Evolutionary conservation across 2,329 filamentous ascomycete species (phyloP).

Genomic region (Ophiocordyceps robertsii): DNA sequence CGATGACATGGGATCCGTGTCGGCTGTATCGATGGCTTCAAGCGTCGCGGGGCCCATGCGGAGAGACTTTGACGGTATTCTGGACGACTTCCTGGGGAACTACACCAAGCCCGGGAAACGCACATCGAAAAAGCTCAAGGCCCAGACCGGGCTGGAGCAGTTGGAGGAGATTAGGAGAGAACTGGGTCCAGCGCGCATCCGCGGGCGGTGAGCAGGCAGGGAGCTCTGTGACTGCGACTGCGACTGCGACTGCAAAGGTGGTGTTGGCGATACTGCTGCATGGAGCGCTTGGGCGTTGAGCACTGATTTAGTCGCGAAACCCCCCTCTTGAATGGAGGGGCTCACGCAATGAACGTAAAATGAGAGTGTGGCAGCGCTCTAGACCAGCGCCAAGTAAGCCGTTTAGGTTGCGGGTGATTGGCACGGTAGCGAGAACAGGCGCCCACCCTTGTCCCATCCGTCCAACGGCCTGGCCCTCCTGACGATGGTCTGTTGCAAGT

Average conservation of each 20-base stretch:
- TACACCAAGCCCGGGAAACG: constrained; percentile 62
- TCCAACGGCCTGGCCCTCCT: too few relatives aligned
- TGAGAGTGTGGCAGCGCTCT: too few relatives aligned
- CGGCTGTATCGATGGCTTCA: constrained; percentile 48
- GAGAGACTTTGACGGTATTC: constrained; percentile 73
- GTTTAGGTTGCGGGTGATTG: too few relatives aligned
- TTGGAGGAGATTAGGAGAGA: constrained; percentile 78
- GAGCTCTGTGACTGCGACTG: neutral
- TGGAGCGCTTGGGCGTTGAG: neutral
- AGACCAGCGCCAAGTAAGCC: too few relatives aligned
- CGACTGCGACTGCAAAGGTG: neutral
- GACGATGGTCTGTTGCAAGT: too few relatives aligned
- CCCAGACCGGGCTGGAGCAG: constrained; percentile 72
- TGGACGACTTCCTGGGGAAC: constrained; percentile 81
- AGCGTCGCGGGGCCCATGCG: constrained; percentile 56
- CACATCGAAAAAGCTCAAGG: constrained; percentile 65
- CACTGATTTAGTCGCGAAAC: too few relatives aligned
- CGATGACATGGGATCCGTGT: constrained; percentile 41
- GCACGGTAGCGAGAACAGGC: too few relatives aligned
- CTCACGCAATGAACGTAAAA: too few relatives aligned
- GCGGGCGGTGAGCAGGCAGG: constrained; percentile 8
- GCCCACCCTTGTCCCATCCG: too few relatives aligned
- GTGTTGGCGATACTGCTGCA: neutral
- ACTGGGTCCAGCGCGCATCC: constrained; percentile 61
- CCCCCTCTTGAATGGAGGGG: too few relatives aligned